Percentiles rank a stretch among this genome's conserved stretches.
Conservation (phyloP, 2,329 filamentous ascomycete species). For the Golovinomyces cichoracearum region DNA sequence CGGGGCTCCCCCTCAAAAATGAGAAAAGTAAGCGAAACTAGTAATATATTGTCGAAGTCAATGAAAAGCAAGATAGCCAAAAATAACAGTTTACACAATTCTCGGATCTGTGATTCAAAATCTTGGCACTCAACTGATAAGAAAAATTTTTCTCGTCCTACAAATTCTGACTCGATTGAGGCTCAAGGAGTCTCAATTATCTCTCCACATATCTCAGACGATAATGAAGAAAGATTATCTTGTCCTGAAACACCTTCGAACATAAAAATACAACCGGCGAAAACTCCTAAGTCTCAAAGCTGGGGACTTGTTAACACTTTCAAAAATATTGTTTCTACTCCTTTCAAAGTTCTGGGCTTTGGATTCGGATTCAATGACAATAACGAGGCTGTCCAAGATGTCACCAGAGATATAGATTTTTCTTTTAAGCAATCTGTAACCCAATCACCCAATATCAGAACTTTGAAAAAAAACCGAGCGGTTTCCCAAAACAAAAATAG, state of each 20-base stretch:
- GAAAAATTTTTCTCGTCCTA: too few species aligned
- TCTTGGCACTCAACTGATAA: too few species aligned
- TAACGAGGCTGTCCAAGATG: background rate
- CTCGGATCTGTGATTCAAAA: too few species aligned
- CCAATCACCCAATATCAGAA: background rate
- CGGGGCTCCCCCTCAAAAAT: background rate
- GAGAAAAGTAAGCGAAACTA: background rate
- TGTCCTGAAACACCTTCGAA: background rate
- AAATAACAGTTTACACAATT: too few species aligned
- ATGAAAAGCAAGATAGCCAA: too few species aligned
- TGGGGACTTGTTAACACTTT: background rate
- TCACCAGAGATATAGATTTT: conserved; percentile 1
- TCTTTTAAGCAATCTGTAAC: background rate
- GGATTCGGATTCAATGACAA: background rate
- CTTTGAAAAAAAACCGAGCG: background rate
- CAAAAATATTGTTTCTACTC: conserved; percentile 1
- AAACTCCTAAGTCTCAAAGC: background rate
- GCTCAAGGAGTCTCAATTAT: too few species aligned
- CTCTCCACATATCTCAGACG: too few species aligned
- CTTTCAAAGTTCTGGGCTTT: conserved; percentile 1
- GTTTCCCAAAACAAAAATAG: background rate
- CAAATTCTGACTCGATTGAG: too few species aligned
- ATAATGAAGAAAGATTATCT: too few species aligned
- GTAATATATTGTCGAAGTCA: background rate
- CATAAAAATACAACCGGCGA: background rate